Conservation (phyloP, 495 filamentous ascomycete species). For the Xylaria acuta region DNA sequence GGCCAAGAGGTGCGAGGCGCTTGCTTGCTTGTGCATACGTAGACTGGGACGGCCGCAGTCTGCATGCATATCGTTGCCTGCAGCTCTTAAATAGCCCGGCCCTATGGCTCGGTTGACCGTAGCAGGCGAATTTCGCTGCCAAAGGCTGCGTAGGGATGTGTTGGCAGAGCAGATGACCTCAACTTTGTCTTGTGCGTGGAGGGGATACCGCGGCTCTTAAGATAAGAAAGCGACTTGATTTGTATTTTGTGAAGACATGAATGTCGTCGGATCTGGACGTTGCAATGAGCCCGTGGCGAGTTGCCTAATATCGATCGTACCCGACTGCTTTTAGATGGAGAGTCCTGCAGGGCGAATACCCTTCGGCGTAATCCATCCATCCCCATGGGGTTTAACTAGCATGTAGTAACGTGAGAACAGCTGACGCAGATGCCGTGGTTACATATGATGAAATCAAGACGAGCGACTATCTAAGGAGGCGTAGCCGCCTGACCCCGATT, state of each 20-base stretch:
- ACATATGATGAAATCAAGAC: not conserved
- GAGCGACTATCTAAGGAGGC: conserved; percentile 7
- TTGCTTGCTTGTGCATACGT: conserved; percentile 25
- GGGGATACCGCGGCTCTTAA: conserved; percentile 19
- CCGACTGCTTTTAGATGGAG: not conserved
- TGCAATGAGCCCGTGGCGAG: conserved; percentile 12
- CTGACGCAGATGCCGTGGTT: conserved; percentile 12
- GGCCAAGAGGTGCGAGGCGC: conserved; percentile 20
- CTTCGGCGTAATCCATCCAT: conserved; percentile 18
- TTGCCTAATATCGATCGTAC: conserved; percentile 10
- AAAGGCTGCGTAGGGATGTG: conserved; percentile 18
- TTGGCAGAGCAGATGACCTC: conserved; percentile 28
- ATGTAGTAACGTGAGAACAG: conserved; percentile 15
- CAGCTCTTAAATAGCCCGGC: conserved; percentile 24
- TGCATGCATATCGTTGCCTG: conserved; percentile 28
- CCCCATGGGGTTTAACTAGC: conserved; percentile 20
- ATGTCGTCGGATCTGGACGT: conserved; percentile 13
- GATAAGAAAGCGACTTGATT: conserved; percentile 10
- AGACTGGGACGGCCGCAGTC: conserved; percentile 24
- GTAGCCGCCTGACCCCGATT: conserved; percentile 1
- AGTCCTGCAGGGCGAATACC: not conserved
- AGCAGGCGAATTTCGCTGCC: not conserved
- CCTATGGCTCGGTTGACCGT: conserved; percentile 28
- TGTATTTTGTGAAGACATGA: not conserved
- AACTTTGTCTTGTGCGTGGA: not conserved